These are phyloP conservation scores for Mycena polygramma DNA, from an alignment of 768 basidiomycete genomes.

Conservation along the genomic window DNA sequence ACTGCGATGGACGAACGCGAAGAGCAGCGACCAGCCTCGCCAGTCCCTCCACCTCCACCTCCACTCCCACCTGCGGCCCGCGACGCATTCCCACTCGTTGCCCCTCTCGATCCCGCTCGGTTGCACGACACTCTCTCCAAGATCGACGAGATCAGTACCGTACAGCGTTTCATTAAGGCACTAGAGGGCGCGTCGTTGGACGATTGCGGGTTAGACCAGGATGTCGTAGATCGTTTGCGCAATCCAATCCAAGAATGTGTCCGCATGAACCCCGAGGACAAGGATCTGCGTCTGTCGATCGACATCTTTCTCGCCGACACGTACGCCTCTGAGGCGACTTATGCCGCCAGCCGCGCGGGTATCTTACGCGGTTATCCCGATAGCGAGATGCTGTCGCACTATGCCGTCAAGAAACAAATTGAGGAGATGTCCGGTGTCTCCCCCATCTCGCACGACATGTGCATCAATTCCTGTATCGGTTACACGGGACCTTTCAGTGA, in stretches of 20 bases:
- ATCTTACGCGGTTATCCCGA: slow-evolving; percentile 42
- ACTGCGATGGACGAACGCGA: too few species aligned
- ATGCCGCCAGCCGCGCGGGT: slow-evolving; percentile 35
- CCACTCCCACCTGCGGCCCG: too few species aligned
- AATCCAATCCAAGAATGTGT: neutral
- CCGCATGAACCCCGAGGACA: neutral
- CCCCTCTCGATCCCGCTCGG: too few species aligned
- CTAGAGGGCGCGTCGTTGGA: too few species aligned
- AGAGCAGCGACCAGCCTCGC: too few species aligned
- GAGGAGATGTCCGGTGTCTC: slow-evolving; percentile 50
- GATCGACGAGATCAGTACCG: too few species aligned
- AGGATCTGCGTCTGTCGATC: slow-evolving; percentile 38
- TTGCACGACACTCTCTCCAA: too few species aligned
- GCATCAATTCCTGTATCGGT: slow-evolving; percentile 46
- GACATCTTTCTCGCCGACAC: slow-evolving; percentile 39
- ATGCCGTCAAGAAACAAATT: slow-evolving; percentile 28
- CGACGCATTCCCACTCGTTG: too few species aligned
- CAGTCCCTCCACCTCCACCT: too few species aligned
- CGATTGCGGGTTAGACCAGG: neutral
- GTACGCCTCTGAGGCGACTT: slow-evolving; percentile 41
- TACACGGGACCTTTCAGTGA: slow-evolving; percentile 41
- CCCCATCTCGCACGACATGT: slow-evolving; percentile 57
- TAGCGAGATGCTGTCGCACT: slow-evolving; percentile 20
- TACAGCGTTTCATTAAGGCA: too few species aligned
- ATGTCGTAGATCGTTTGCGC: neutral